A percentile compares a stretch with the other conserved stretches of the same genome.
These are phyloP conservation scores for Auxenochlorella pyrenoidosa DNA, from an alignment of 139 green algal genomes.

Conservation along the genomic window DNA sequence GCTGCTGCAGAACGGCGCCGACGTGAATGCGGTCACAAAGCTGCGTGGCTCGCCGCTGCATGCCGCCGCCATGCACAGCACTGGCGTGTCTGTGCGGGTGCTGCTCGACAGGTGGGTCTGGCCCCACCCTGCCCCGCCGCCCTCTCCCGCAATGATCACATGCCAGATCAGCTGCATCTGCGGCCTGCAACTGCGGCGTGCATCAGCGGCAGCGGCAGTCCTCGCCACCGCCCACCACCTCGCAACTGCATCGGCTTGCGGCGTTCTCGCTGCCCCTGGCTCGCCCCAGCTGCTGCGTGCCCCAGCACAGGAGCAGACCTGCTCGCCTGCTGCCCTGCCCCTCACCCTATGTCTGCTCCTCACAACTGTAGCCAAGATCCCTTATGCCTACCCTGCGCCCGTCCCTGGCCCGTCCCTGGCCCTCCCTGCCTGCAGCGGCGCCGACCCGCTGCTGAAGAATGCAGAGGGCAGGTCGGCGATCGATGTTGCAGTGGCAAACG, in stretches of 20 bases:
- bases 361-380: no score
- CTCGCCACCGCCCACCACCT: background rate
- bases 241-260: background rate
- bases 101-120: constrained; percentile 10
- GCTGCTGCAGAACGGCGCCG: background rate
- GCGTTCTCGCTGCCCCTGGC: no score
- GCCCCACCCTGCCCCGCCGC: background rate
- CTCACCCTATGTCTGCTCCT: no score
- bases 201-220: no score
- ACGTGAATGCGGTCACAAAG: constrained; percentile 25
- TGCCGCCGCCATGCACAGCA: background rate
- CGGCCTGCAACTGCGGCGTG: no score
- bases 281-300: background rate
- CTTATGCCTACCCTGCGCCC: background rate
- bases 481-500: background rate
- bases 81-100: background rate
- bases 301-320: background rate
- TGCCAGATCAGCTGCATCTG: no score
- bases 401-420: background rate
- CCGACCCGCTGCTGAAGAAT: constrained; percentile 17
- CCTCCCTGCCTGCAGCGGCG: background rate
- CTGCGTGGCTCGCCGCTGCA: constrained; percentile 17
- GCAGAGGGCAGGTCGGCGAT: constrained; percentile 16
- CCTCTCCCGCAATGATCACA: no score
- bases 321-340: background rate